phyloP scores from a whole-genome alignment of 2,329 filamentous ascomycete species.

The Penicillium sclerotiorum region DNA sequence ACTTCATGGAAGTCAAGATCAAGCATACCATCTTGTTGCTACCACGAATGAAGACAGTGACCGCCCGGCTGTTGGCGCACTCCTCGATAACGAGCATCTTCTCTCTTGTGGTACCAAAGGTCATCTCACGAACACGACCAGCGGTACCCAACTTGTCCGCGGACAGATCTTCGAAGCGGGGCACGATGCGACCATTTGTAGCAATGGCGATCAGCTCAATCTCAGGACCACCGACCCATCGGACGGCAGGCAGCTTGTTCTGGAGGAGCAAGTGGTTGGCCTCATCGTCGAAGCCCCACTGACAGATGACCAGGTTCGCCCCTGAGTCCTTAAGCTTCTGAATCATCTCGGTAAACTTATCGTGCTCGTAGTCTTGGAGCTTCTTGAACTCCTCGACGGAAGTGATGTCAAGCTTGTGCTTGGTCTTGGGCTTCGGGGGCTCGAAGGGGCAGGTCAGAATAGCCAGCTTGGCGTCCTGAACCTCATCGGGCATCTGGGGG shows the following conservation, averaged over 20 bases:
- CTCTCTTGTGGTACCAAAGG: constrained; percentile 94
- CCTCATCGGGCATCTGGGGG: constrained; percentile 97
- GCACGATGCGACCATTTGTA: constrained; percentile 96
- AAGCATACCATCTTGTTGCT: constrained; percentile 97
- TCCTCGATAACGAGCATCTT: constrained; percentile 99
- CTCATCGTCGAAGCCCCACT: constrained; percentile 99
- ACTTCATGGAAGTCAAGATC: neutral
- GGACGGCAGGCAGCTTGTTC: constrained; percentile 91
- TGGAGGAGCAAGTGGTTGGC: constrained; percentile 96
- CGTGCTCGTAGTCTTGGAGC: constrained; percentile 90
- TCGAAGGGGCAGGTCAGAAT: constrained; percentile 98
- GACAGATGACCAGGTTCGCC: constrained; percentile 96
- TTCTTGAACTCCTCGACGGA: constrained; percentile 98
- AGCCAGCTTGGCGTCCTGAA: constrained; percentile 92
- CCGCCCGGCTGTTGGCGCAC: constrained; percentile 94
- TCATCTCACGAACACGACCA: constrained; percentile 90
- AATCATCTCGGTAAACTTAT: constrained; percentile 99
- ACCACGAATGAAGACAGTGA: constrained; percentile 93
- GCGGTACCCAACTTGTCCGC: constrained; percentile 88
- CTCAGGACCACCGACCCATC: constrained; percentile 97
- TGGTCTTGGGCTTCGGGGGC: constrained; percentile 98
- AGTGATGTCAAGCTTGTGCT: constrained; percentile 98
- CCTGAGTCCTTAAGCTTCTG: constrained; percentile 96
- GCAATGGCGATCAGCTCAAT: constrained; percentile 98
- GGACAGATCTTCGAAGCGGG: constrained; percentile 91